phyloP scores from a whole-genome alignment of 2,329 filamentous ascomycete species.

The Pezizomycotina sp. region DNA sequence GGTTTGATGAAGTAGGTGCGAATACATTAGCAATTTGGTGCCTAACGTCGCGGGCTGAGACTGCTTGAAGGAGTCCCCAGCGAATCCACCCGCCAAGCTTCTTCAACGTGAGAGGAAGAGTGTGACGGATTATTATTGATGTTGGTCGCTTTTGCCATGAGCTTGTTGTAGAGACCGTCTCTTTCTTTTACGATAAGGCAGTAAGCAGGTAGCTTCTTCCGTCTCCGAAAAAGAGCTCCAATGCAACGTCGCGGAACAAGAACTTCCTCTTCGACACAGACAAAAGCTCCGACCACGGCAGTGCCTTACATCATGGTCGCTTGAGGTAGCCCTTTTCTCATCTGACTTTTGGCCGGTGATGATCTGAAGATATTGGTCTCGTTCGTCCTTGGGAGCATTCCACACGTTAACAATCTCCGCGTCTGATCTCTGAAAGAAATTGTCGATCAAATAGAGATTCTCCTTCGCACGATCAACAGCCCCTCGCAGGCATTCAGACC shows the following conservation, averaged over 20 bases:
- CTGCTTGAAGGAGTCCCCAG: constrained; percentile 45
- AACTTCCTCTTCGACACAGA: constrained; percentile 93
- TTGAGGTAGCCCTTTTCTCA: constrained; percentile 41
- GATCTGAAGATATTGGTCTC: constrained; percentile 87
- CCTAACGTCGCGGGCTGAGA: constrained; percentile 53
- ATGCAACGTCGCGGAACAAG: constrained; percentile 81
- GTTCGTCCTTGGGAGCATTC: constrained; percentile 80
- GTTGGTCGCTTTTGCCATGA: constrained; percentile 65
- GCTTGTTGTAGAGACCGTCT: constrained; percentile 64
- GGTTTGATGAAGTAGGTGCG: constrained; percentile 56
- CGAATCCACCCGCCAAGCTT: constrained; percentile 80
- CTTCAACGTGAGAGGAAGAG: constrained; percentile 62
- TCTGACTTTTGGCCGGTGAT: constrained; percentile 54
- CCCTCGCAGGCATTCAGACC: constrained; percentile 89
- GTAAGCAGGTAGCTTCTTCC: constrained; percentile 89
- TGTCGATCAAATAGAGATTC: constrained; percentile 84
- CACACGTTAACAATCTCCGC: constrained; percentile 94
- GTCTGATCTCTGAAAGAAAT: constrained; percentile 85
- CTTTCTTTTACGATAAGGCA: constrained; percentile 54
- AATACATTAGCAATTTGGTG: constrained; percentile 83
- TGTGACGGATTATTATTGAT: constrained; percentile 41
- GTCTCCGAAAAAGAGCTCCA: constrained; percentile 97
- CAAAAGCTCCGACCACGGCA: constrained; percentile 89
- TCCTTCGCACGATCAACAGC: constrained; percentile 85
- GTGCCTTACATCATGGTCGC: constrained; percentile 66